Percentiles rank a stretch among this genome's conserved stretches.
Conservation (phyloP, 2,329 filamentous ascomycete genomes). For the Apiospora koreana region DNA sequence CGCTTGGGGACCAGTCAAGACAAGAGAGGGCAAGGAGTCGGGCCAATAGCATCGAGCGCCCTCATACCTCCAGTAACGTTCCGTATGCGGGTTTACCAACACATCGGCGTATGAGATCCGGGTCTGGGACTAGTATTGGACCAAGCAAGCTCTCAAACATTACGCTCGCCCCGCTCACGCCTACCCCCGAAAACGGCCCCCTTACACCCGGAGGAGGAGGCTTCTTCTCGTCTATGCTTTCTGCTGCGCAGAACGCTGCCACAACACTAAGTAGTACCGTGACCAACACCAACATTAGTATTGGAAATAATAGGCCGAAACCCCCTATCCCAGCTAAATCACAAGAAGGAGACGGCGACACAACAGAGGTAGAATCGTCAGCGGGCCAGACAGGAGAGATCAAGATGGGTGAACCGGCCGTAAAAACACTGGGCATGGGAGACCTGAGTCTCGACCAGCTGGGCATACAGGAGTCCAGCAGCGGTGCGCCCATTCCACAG, state of each 20-base stretch:
- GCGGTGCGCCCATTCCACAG: conserved; percentile 55
- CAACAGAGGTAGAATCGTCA: conserved; percentile 46
- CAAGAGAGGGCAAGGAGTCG: conserved; percentile 16
- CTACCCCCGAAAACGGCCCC: conserved; percentile 65
- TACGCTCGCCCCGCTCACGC: conserved; percentile 71
- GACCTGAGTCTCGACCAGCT: conserved; percentile 88
- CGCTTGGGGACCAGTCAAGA: conserved; percentile 38
- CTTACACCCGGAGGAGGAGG: conserved; percentile 58
- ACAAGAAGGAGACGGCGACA: conserved; percentile 34
- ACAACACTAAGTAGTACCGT: conserved; percentile 74
- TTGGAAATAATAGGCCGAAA: conserved; percentile 49
- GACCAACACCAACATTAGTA: conserved; percentile 61
- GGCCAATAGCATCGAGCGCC: conserved; percentile 26
- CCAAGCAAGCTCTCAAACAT: conserved; percentile 89
- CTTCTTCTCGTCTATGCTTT: conserved; percentile 94
- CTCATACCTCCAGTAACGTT: conserved; percentile 49
- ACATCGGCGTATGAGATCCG: conserved; percentile 59
- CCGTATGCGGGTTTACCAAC: conserved; percentile 64
- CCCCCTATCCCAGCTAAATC: conserved; percentile 36
- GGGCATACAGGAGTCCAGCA: conserved; percentile 68
- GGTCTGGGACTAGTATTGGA: conserved; percentile 51
- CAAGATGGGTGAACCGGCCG: conserved; percentile 63
- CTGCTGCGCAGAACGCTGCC: conserved; percentile 89
- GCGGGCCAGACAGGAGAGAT: conserved; percentile 40
- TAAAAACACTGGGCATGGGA: conserved; percentile 86